These are phyloP conservation scores for Ogataea corticis DNA, from an alignment of 805 yeast genomes.

Conservation along the genomic window DNA sequence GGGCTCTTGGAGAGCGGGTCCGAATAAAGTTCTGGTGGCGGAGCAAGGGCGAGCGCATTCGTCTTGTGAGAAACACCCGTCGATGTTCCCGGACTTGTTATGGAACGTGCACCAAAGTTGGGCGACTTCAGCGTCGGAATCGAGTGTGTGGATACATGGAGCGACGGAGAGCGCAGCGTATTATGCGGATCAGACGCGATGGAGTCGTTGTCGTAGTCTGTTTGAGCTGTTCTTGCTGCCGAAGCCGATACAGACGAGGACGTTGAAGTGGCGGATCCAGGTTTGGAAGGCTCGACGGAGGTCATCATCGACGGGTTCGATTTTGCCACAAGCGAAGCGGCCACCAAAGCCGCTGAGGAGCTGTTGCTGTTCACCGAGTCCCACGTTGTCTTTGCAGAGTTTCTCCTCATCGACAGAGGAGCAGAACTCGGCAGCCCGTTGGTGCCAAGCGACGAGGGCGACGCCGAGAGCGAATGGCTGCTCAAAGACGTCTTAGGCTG, in stretches of 20 bases:
- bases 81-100: not conserved
- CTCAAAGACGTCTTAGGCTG: too few relatives aligned
- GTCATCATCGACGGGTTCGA: constrained; percentile 31
- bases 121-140: constrained; percentile 15
- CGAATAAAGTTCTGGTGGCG: constrained; percentile 11
- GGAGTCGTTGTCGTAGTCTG: not conserved
- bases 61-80: not conserved
- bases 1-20: constrained; percentile 15
- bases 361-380: constrained; percentile 29
- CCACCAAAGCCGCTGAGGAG: constrained; percentile 36
- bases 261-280: not conserved
- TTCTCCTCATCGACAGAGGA: not conserved
- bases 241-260: not conserved
- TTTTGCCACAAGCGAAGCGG: constrained; percentile 38
- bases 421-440: too few relatives aligned
- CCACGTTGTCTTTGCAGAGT: constrained; percentile 26
- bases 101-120: constrained; percentile 3
- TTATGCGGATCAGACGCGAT: not conserved
- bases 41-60: constrained; percentile 2
- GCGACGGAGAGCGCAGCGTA: constrained; percentile 1
- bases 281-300: constrained; percentile 13
- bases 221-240: not conserved
- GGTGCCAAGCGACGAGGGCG: not conserved
- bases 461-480: not conserved
- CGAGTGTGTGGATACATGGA: constrained; percentile 5